Evolutionary conservation across 495 filamentous ascomycete genomes (phyloP).

Genomic region (Aspergillus haitiensis): DNA sequence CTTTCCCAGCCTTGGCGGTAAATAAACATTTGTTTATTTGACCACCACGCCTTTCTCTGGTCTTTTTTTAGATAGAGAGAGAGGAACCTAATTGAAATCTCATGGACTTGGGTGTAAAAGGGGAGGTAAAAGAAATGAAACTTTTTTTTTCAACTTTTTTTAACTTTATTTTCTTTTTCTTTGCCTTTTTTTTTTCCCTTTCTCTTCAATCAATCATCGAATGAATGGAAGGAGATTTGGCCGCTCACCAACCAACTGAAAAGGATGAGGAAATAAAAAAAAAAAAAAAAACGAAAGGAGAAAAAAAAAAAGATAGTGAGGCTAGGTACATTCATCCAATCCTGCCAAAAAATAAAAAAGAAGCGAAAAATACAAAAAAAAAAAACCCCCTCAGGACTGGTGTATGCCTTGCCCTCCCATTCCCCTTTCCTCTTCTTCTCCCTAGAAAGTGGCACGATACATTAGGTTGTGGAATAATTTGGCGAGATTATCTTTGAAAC

Average conservation of each 20-base stretch:
- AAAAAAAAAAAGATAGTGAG: no score
- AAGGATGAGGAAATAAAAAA: background rate
- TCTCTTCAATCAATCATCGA: background rate
- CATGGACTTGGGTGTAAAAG: background rate
- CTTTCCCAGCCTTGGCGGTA: constrained; percentile 51
- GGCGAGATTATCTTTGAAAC: constrained; percentile 9
- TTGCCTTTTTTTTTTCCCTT: background rate
- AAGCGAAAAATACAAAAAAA: constrained; percentile 8
- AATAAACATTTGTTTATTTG: constrained; percentile 34
- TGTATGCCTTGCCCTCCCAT: constrained; percentile 12
- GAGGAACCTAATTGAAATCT: constrained; percentile 7
- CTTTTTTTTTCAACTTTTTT: no score
- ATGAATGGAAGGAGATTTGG: no score
- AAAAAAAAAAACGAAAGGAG: constrained; percentile 3
- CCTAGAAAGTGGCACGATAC: constrained; percentile 10
- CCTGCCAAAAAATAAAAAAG: background rate
- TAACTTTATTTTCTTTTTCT: background rate
- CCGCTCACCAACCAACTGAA: no score
- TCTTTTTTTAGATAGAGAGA: background rate
- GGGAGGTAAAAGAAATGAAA: constrained; percentile 1
- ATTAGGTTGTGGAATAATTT: constrained; percentile 7
- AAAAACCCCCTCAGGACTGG: background rate
- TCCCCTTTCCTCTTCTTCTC: constrained; percentile 18
- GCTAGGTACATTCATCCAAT: no score
- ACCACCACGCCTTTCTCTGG: constrained; percentile 6